These are phyloP conservation scores for Paspalum notatum DNA, from an alignment of 176 grass and related monocot genomes.

Conservation along the genomic window DNA sequence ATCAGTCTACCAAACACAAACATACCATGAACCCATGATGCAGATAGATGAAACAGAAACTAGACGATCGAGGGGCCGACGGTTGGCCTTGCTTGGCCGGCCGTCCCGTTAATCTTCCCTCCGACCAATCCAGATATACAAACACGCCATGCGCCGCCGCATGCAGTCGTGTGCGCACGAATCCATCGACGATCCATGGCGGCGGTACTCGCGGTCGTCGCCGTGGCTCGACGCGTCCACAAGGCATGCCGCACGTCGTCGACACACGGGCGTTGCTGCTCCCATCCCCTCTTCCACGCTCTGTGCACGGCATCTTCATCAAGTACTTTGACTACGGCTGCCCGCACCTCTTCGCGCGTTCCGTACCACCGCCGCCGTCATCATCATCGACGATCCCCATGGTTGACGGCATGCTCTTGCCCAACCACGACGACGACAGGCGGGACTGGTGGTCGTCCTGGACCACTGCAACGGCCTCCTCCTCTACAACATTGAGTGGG, in stretches of 20 bases:
- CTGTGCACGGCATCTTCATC: neutral
- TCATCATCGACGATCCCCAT: too few relatives aligned
- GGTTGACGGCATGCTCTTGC: neutral
- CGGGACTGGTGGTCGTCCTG: neutral
- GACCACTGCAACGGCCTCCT: constrained; percentile 30
- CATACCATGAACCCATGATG: too few relatives aligned
- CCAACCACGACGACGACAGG: neutral
- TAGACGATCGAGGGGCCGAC: too few relatives aligned
- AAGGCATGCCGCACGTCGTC: neutral
- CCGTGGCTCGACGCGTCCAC: neutral
- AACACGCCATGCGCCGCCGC: too few relatives aligned
- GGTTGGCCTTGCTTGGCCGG: too few relatives aligned
- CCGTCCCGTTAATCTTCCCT: too few relatives aligned
- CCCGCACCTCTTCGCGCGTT: constrained; percentile 21
- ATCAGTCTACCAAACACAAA: too few relatives aligned
- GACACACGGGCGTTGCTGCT: neutral
- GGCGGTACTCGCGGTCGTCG: neutral
- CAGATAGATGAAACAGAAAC: too few relatives aligned
- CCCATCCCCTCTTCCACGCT: neutral
- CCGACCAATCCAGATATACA: too few relatives aligned
- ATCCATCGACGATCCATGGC: too few relatives aligned
- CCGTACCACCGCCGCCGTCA: neutral
- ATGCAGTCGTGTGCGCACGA: too few relatives aligned
- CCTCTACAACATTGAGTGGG: neutral
- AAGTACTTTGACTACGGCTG: neutral